Evolutionary conservation across 345 rosid species (phyloP).

Genomic region (Eucalyptus globulus): DNA sequence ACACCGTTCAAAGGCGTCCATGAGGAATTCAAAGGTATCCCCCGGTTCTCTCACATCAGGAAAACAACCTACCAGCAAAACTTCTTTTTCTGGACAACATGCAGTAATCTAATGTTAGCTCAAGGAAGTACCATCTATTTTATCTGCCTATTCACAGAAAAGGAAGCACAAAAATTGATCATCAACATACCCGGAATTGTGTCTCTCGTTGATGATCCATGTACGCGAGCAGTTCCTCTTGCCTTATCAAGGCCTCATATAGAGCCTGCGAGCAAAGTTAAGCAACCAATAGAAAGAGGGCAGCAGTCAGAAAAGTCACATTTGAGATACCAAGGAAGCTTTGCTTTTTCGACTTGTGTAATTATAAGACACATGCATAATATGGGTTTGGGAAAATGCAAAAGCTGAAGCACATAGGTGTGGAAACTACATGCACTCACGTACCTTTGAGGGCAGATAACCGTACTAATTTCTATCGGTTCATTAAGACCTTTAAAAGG

Average conservation of each 20-base stretch:
- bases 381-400: neutral
- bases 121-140: neutral
- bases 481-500: neutral
- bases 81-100: slow-evolving; percentile 47
- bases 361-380: neutral
- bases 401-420: neutral
- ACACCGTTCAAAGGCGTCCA: neutral
- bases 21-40: neutral
- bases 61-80: slow-evolving; percentile 39
- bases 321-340: neutral
- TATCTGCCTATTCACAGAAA: neutral
- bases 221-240: slow-evolving; percentile 91
- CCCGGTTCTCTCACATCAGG: neutral
- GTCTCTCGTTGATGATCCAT: slow-evolving; percentile 85
- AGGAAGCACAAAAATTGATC: neutral
- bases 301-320: neutral
- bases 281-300: neutral
- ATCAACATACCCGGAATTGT: slow-evolving; percentile 40
- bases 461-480: neutral
- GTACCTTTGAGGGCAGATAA: neutral
- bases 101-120: neutral
- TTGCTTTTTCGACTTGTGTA: neutral
- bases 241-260: slow-evolving; percentile 88
- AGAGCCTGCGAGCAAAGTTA: slow-evolving; percentile 44
- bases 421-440: neutral